Base-by-base conservation (phyloP, 768 basidiomycete species). In the Mycena galericulata region DNA sequence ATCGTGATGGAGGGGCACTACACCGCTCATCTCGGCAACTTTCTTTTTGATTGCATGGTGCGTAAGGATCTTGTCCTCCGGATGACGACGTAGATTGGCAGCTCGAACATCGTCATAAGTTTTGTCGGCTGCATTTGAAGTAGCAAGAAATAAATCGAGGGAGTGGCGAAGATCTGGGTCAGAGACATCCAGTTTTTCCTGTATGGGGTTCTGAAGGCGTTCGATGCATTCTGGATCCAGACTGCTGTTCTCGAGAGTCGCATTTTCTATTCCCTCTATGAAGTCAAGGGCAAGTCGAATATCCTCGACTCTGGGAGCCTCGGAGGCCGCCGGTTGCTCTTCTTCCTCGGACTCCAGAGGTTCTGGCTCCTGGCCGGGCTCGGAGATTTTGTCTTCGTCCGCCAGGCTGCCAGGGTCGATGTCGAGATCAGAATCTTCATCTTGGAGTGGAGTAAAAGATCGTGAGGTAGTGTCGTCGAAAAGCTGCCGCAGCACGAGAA, bases 1-100 rank as follows among this genome's bases (percentile, higher is more conserved):
- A 62, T 85, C 77, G 7, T 78, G 53, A 0, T 51, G 10, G 1
- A 85, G 47, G 0, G 81, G 61, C 17, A 78, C 65, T 8, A 87
- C 71, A 0, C 86, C 81, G 32, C 66, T 83, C 14, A 79, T 56
- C 1, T 75, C 58, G 1, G 69, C 60, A 11, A 83, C 65, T 2
- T 62, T 51, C 15, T 71, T 72, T 47, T 79, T 78, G 32, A 79
- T 72, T 26, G 45, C 43, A 34, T 82, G 51, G 51, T 78, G 74
- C 0, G 79, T 79, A 1, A 79, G 76, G 11, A 83, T 62, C 0
- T 74, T 55, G 2, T 55, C 47, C 7, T 76, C 70, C 24, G 77
- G 80, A 62, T 73, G 75, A 2, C 75, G 66, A 14, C 61, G 72
- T 1, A 56, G 10, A 40, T 76, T 62, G 1, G 77, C 73, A 4